A percentile compares a stretch with the other conserved stretches of the same genome.
phyloP scores from a whole-genome alignment of 306 rosid genomes.

The Cucurbita maxima region DNA sequence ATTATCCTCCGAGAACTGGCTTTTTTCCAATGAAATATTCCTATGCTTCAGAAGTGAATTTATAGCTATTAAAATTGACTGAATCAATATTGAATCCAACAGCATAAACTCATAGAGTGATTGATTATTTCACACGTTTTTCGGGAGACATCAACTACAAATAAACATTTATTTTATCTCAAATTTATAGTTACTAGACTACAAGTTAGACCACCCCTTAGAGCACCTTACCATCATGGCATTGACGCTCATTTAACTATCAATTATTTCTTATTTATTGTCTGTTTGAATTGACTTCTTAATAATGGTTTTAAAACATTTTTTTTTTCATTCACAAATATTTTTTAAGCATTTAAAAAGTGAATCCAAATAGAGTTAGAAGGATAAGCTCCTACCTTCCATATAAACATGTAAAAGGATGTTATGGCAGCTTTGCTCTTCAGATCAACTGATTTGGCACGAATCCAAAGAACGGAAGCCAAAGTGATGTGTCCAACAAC shows the following conservation, averaged over 20 bases:
- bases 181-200: not conserved
- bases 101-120: not conserved
- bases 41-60: not conserved
- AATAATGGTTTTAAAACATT: no score
- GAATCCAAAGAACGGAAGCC: constrained; percentile 57
- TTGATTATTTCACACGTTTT: not conserved
- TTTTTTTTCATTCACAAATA: no score
- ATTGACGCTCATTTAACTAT: not conserved
- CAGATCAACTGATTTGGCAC: constrained; percentile 75
- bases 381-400: constrained; percentile 49
- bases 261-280: not conserved
- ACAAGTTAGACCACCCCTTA: not conserved
- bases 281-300: no score
- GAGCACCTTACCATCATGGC: not conserved
- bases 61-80: not conserved
- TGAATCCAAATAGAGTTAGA: not conserved
- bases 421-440: constrained; percentile 74
- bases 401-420: constrained; percentile 88
- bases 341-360: no score
- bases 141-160: not conserved
- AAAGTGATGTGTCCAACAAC: constrained; percentile 54
- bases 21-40: not conserved
- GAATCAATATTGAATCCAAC: not conserved
- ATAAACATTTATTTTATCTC: not conserved
- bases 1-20: not conserved